A percentile compares a stretch with the other conserved stretches of the same genome.
Conservation (phyloP, 2,329 filamentous ascomycete species). For the Alternaria novae-zelandiae region DNA sequence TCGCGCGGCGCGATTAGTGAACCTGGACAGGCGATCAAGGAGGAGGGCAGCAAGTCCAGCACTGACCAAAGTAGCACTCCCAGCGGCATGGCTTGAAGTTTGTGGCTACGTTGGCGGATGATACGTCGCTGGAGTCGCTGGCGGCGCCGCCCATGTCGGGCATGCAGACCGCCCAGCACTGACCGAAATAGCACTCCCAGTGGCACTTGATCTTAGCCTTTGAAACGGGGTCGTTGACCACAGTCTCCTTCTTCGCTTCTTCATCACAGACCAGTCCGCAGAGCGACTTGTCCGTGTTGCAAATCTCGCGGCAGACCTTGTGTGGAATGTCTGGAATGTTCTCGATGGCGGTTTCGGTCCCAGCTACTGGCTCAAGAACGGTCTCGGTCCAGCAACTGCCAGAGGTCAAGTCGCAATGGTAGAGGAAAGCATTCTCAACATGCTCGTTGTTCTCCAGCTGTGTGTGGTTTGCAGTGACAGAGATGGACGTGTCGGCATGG, state of each 20-base stretch:
- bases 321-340: not conserved
- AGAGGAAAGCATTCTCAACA: not conserved
- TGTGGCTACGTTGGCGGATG: not conserved
- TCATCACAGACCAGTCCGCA: not conserved
- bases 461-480: not conserved
- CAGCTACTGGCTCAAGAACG: not conserved
- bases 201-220: not conserved
- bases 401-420: not conserved
- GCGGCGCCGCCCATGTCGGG: not conserved
- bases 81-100: not conserved
- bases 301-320: conserved; percentile 2
- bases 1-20: not conserved
- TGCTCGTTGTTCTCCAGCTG: not conserved
- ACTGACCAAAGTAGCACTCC: not conserved
- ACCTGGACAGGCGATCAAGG: not conserved
- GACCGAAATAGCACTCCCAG: not conserved
- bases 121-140: not conserved
- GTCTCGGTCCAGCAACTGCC: not conserved
- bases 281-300: not conserved
- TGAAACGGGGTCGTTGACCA: not conserved
- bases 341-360: not conserved
- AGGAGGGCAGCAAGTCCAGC: not conserved
- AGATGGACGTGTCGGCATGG: not conserved
- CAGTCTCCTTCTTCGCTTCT: not conserved
- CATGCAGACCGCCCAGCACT: not conserved